phyloP scores from a whole-genome alignment of 805 yeast species.

The Barnettozyma vustinii region DNA sequence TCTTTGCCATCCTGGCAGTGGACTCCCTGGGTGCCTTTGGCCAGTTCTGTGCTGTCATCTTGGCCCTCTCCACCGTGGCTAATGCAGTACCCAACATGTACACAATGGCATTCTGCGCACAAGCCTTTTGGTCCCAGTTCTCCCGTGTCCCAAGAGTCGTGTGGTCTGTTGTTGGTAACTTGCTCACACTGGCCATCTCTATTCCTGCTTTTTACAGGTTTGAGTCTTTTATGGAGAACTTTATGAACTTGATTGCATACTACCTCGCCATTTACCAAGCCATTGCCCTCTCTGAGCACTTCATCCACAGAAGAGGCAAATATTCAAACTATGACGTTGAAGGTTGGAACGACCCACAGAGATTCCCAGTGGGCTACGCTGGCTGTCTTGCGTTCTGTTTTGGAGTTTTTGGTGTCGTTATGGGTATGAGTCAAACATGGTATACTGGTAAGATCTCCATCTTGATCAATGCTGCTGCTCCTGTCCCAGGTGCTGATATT shows the following conservation, averaged over 20 bases:
- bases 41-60: slow-evolving; percentile 76
- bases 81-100: not conserved
- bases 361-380: slow-evolving; percentile 72
- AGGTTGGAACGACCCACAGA: slow-evolving; percentile 49
- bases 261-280: slow-evolving; percentile 73
- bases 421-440: slow-evolving; percentile 88
- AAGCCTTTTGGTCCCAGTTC: slow-evolving; percentile 72
- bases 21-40: slow-evolving; percentile 85
- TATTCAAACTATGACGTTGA: slow-evolving; percentile 55
- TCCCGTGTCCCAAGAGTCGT: slow-evolving; percentile 70
- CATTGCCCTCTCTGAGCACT: slow-evolving; percentile 72
- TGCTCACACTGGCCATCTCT: slow-evolving; percentile 73
- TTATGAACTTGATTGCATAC: slow-evolving; percentile 68
- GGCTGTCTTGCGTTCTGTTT: slow-evolving; percentile 72
- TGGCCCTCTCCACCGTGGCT: slow-evolving; percentile 82
- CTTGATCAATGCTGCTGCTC: slow-evolving; percentile 43
- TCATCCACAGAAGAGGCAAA: slow-evolving; percentile 66
- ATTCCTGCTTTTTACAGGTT: slow-evolving; percentile 83
- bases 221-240: slow-evolving; percentile 65
- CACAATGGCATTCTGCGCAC: slow-evolving; percentile 75
- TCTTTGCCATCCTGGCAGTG: slow-evolving; percentile 69
- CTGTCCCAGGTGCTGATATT: slow-evolving; percentile 66
- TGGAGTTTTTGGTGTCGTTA: slow-evolving; percentile 79
- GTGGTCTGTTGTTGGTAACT: slow-evolving; percentile 78
- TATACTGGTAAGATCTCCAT: slow-evolving; percentile 64